These are phyloP conservation scores for Oryza glumipatula DNA, from an alignment of 176 grass and related monocot genomes.

Conservation along the genomic window DNA sequence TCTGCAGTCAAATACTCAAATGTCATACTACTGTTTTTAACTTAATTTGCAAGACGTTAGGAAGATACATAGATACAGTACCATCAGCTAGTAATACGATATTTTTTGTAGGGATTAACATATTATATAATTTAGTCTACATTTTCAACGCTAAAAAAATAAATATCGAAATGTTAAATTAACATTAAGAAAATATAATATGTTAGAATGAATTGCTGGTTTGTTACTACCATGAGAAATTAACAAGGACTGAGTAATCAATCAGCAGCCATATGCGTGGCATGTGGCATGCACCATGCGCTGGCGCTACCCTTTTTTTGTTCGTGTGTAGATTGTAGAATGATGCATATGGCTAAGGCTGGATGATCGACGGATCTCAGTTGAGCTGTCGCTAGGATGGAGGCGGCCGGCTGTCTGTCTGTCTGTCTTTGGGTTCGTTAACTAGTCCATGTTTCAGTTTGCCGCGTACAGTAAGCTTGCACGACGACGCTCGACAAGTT, in stretches of 20 bases:
- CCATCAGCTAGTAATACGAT: too few species aligned
- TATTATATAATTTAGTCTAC: too few species aligned
- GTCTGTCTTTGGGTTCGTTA: not conserved
- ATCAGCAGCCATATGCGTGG: not conserved
- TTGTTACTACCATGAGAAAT: not conserved
- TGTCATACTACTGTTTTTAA: not conserved
- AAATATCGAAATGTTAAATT: too few species aligned
- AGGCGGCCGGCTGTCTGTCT: slow-evolving; percentile 47
- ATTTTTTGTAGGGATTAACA: too few species aligned
- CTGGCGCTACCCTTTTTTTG: not conserved
- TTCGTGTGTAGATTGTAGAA: not conserved
- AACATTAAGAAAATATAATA: too few species aligned
- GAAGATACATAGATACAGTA: too few species aligned
- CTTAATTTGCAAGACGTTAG: too few species aligned
- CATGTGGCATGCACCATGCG: not conserved
- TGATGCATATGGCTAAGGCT: not conserved
- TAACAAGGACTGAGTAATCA: not conserved
- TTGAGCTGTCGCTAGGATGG: slow-evolving; percentile 52
- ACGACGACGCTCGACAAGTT: not conserved
- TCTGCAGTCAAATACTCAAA: too few species aligned
- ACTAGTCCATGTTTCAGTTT: slow-evolving; percentile 1
- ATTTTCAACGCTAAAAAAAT: too few species aligned
- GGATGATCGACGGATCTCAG: slow-evolving; percentile 26
- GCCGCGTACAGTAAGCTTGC: not conserved
- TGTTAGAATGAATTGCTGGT: not conserved